Conservation (phyloP, 805 yeast genomes). For the Cyberlindnera misumaiensis region DNA sequence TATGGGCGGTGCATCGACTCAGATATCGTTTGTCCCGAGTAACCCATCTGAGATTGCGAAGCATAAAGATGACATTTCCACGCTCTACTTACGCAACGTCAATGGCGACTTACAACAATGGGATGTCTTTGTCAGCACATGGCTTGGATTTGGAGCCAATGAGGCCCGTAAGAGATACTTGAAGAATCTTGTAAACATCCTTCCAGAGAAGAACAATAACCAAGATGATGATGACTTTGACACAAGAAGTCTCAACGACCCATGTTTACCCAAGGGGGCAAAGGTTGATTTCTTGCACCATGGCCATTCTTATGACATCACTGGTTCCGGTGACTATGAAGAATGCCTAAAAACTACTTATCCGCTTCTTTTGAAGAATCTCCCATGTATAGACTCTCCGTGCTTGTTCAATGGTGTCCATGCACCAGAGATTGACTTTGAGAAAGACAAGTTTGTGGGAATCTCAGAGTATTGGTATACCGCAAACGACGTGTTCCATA, state of each 20-base stretch:
- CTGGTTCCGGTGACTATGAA: conserved; percentile 76
- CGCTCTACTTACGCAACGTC: conserved; percentile 55
- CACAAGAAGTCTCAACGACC: conserved; percentile 47
- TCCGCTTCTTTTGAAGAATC: conserved; percentile 69
- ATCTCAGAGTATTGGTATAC: conserved; percentile 97
- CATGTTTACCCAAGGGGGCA: conserved; percentile 73
- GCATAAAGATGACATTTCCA: conserved; percentile 69
- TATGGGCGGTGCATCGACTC: conserved; percentile 99
- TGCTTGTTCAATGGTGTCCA: conserved; percentile 94
- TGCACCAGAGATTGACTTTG: conserved; percentile 81
- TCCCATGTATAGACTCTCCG: conserved; percentile 82
- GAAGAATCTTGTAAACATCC: conserved; percentile 41
- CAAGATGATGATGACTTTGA: conserved; percentile 39
- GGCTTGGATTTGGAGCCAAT: conserved; percentile 98
- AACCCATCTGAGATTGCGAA: conserved; percentile 47
- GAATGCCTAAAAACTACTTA: conserved; percentile 64
- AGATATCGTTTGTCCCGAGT: conserved; percentile 86
- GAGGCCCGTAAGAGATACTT: conserved; percentile 78
- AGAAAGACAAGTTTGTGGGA: conserved; percentile 79
- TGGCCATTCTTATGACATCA: conserved; percentile 40
- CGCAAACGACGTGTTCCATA: conserved; percentile 80
- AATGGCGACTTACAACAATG: conserved; percentile 70
- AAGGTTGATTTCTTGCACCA: conserved; percentile 39
- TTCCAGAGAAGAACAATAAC: conserved; percentile 42
- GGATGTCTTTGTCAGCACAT: conserved; percentile 88